A percentile compares a stretch with the other conserved stretches of the same genome.
Evolutionary conservation across 2,329 filamentous ascomycete genomes (phyloP).

Genomic region (Xylariaceae sp.): DNA sequence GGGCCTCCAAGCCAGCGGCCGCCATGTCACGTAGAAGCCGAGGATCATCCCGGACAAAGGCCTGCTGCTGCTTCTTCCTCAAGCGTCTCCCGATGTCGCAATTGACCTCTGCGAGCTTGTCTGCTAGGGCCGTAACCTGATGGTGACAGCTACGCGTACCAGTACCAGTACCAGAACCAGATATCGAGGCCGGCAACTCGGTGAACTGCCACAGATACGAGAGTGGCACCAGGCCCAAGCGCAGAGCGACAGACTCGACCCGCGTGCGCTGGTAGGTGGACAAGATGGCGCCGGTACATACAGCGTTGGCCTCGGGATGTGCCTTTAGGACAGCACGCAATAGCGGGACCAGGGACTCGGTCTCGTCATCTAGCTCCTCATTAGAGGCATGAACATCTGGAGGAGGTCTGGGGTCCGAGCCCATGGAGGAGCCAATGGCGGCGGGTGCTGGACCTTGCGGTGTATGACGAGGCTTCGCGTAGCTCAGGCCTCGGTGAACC

Average conservation of each 20-base stretch:
- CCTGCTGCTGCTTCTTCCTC: background rate
- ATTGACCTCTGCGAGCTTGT: conserved; percentile 31
- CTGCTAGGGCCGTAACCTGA: background rate
- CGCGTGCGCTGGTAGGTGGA: conserved; percentile 94
- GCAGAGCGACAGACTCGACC: conserved; percentile 85
- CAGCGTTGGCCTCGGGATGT: conserved; percentile 77
- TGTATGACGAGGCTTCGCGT: conserved; percentile 38
- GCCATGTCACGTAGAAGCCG: conserved; percentile 78
- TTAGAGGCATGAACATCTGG: background rate
- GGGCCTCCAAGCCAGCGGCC: conserved; percentile 69
- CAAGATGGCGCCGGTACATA: conserved; percentile 86
- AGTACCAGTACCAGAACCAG: background rate
- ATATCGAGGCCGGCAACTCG: conserved; percentile 39
- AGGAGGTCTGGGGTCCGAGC: conserved; percentile 4
- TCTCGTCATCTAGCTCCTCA: conserved; percentile 60
- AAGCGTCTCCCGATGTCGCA: background rate
- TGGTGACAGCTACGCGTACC: background rate
- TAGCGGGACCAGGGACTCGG: conserved; percentile 76
- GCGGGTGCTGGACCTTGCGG: conserved; percentile 5
- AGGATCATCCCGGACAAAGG: conserved; percentile 36
- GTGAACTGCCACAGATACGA: conserved; percentile 93
- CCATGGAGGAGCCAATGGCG: background rate
- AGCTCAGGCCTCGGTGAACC: conserved; percentile 66
- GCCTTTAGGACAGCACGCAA: conserved; percentile 59
- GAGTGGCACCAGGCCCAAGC: conserved; percentile 75